A percentile compares a stretch with the other conserved stretches of the same genome.
Conservation (phyloP, 371 early-diverging fungal species). For the Rhizomucor pusillus region DNA sequence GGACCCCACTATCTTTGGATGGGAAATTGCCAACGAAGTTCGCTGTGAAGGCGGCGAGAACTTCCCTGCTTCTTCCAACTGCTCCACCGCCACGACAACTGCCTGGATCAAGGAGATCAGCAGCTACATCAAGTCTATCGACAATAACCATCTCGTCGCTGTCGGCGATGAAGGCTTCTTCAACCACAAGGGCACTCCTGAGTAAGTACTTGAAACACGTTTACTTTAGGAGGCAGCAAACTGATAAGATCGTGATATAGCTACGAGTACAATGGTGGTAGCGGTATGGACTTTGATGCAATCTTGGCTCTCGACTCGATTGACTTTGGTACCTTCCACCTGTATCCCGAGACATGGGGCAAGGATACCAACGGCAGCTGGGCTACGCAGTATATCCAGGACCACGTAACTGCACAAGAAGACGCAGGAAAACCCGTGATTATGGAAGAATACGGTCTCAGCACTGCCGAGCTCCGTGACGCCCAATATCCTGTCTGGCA, state of each 20-base stretch:
- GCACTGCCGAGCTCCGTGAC: not conserved
- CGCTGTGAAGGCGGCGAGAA: constrained; percentile 2
- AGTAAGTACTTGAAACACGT: not conserved
- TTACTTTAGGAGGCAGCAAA: not conserved
- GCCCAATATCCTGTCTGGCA: constrained; percentile 5
- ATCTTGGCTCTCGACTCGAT: constrained; percentile 3
- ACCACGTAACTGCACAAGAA: constrained; percentile 1
- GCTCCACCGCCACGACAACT: constrained; percentile 3
- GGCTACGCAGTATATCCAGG: constrained; percentile 7
- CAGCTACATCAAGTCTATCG: constrained; percentile 9
- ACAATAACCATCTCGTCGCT: constrained; percentile 8
- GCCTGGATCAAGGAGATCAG: constrained; percentile 6
- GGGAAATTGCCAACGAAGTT: constrained; percentile 10
- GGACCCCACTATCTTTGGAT: constrained; percentile 10
- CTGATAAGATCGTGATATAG: not conserved
- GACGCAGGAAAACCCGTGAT: constrained; percentile 5
- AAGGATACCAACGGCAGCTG: not conserved
- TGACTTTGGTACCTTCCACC: constrained; percentile 11
- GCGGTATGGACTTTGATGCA: constrained; percentile 7
- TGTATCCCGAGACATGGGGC: constrained; percentile 4
- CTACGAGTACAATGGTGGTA: constrained; percentile 6
- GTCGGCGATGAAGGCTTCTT: constrained; percentile 14
- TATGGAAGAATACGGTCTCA: constrained; percentile 10
- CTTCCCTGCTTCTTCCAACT: constrained; percentile 1
- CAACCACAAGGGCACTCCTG: not conserved